Conservation (phyloP, 2,329 filamentous ascomycete species). For the Colletotrichum orchidophilum region DNA sequence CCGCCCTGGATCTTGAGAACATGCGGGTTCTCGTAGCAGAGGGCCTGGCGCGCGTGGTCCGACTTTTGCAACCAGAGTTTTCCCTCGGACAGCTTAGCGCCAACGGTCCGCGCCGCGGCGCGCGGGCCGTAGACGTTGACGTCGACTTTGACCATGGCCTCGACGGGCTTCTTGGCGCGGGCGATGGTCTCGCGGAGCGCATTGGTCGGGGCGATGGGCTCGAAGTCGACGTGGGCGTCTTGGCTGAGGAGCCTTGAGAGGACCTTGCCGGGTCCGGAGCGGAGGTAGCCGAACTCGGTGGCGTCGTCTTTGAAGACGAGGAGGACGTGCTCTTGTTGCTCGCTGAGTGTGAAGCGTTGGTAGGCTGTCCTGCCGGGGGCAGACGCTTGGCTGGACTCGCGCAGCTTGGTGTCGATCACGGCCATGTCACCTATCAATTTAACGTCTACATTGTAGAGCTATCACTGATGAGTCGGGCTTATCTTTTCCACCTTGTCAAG, state of each 20-base stretch:
- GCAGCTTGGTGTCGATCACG: constrained; percentile 33
- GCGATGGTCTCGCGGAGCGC: constrained; percentile 38
- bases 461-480: neutral
- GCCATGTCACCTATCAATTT: constrained; percentile 39
- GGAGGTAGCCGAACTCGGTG: constrained; percentile 38
- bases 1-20: constrained; percentile 38
- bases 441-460: constrained; percentile 40
- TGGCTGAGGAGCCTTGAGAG: constrained; percentile 34
- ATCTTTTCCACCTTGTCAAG: neutral
- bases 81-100: constrained; percentile 39
- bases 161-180: constrained; percentile 38
- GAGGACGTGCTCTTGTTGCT: constrained; percentile 35
- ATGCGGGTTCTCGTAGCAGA: constrained; percentile 45
- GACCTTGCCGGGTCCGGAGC: constrained; percentile 34
- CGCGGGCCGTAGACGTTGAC: constrained; percentile 49
- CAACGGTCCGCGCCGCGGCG: constrained; percentile 36
- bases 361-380: neutral
- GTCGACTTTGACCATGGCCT: constrained; percentile 43
- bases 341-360: constrained; percentile 36
- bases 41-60: constrained; percentile 34
- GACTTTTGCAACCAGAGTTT: constrained; percentile 49
- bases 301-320: constrained; percentile 38
- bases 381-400: constrained; percentile 13
- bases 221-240: constrained; percentile 32
- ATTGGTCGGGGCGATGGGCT: constrained; percentile 35